These are phyloP conservation scores for Yamadazyma taylorii DNA, from an alignment of 1,139 yeast species.

Conservation along the genomic window DNA sequence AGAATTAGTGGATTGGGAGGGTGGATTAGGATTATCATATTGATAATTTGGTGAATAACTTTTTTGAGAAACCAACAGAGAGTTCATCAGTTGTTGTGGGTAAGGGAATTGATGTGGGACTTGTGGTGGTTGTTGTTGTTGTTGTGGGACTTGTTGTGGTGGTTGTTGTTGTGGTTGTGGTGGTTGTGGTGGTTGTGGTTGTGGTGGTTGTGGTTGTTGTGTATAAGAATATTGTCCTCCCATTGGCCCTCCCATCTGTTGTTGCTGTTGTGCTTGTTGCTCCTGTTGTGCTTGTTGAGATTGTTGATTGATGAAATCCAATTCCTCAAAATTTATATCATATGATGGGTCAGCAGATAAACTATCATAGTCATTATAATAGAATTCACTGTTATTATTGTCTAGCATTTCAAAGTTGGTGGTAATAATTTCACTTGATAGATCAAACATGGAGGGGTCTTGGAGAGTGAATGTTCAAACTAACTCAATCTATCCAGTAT, in stretches of 20 bases:
- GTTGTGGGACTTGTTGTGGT: neutral
- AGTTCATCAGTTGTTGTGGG: neutral
- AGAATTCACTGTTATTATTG: slow-evolving; percentile 12
- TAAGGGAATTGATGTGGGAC: neutral
- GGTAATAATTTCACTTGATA: slow-evolving; percentile 14
- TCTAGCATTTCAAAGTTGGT: slow-evolving; percentile 17
- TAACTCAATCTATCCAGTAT: no score
- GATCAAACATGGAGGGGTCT: slow-evolving; percentile 14
- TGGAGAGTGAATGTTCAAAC: no score
- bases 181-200: neutral
- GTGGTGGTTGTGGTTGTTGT: neutral
- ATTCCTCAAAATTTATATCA: slow-evolving; percentile 11
- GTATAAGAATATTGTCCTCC: no score
- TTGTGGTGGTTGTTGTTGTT: no score
- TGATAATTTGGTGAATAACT: neutral
- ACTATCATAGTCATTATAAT: slow-evolving; percentile 8
- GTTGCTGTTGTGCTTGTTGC: neutral
- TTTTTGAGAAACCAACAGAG: neutral
- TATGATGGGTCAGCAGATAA: slow-evolving; percentile 2
- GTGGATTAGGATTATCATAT: slow-evolving; percentile 1
- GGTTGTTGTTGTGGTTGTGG: neutral
- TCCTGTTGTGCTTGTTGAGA: slow-evolving; percentile 1
- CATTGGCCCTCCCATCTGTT: no score
- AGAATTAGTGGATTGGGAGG: slow-evolving; percentile 1
- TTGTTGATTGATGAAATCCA: slow-evolving; percentile 4